Base-by-base conservation (phyloP, 352 stramenopile genomes). In the Pythium biforme region DNA sequence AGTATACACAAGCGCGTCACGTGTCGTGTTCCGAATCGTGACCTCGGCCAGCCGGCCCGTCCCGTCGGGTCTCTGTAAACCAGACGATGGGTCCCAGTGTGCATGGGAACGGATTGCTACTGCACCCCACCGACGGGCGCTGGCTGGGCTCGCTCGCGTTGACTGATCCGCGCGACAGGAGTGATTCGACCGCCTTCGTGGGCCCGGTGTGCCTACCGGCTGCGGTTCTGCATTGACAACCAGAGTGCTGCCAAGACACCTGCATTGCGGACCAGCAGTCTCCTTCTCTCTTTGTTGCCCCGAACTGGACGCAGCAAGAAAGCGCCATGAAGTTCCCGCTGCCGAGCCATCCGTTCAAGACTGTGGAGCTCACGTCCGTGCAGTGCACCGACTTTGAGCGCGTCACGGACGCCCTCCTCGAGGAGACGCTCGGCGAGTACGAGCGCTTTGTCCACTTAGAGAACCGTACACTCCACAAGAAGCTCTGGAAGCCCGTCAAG, bases 401-500 rank as follows among this genome's bases (percentile, higher is more conserved):
- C 1, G 29, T 66, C 0, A 62, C 55, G 17, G n/a, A 43, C 8
- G 39, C 26, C 17, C 29, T 75, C 19, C 40, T 77, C 1, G 25
- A 68, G 20, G 59, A 66, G 33, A 70, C 68, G 17, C 29, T 78
- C 23, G 50, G 15, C 27, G 53, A 73, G 34, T 74, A 78, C 46
- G 57, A 75, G 23, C 37, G 22, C 7, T 72, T 72, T 29, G 61
- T 64, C 37, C 52, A 50, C 31, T 22, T 61, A 9, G 55, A 73
- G 25, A 62, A 62, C 48, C 71, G 70, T 41, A 60, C 55, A 46
- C 39, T 78, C 22, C 48, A 58, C 39, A 61, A 61, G 29, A 70
- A 66, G 54, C 51, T 49, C 4, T 79, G 72, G 72, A 76, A 76
- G 40, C 23, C 49, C 10, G 65, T 79, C 55, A 76, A 70, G 61